phyloP scores from a whole-genome alignment of 225 moss, liverwort and hornwort genomes.

The Pseudisothecium myosuroides region DNA sequence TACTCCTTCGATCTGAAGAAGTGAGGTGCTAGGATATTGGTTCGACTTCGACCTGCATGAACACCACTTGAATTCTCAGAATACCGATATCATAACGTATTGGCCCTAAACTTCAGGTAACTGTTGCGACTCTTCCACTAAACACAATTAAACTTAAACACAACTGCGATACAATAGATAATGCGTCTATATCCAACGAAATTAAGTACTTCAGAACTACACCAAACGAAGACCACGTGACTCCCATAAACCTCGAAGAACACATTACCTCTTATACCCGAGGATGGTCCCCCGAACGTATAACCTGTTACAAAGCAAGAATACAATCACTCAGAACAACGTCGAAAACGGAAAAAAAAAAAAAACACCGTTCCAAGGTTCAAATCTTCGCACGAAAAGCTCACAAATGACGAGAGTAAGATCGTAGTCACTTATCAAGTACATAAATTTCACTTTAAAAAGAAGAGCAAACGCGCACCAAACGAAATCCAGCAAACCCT shows the following conservation, averaged over 20 bases:
- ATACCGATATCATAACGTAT: background rate
- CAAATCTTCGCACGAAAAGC: background rate
- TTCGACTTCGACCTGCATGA: slow-evolving; percentile 70
- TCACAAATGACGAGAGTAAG: background rate
- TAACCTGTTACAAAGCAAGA: slow-evolving; percentile 23
- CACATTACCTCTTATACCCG: slow-evolving; percentile 66
- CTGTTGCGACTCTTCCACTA: background rate
- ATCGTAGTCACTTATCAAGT: background rate
- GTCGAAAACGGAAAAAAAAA: background rate
- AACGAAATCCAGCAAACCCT: background rate
- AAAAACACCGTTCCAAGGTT: background rate
- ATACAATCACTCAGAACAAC: background rate
- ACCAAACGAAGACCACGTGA: background rate
- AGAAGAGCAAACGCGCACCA: too few relatives aligned
- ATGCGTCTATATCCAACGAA: background rate
- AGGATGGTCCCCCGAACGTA: slow-evolving; percentile 75
- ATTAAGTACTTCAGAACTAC: background rate
- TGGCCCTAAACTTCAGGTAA: background rate
- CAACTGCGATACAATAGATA: background rate
- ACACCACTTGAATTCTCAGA: background rate
- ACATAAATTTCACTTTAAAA: background rate
- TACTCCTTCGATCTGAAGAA: slow-evolving; percentile 76
- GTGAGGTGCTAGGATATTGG: slow-evolving; percentile 78
- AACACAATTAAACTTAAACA: background rate
- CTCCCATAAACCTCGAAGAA: background rate